Evolutionary conservation across 2,329 filamentous ascomycete genomes (phyloP), one percentile per base, ranked within the genome.

Genomic region (Zasmidium cellare): DNA sequence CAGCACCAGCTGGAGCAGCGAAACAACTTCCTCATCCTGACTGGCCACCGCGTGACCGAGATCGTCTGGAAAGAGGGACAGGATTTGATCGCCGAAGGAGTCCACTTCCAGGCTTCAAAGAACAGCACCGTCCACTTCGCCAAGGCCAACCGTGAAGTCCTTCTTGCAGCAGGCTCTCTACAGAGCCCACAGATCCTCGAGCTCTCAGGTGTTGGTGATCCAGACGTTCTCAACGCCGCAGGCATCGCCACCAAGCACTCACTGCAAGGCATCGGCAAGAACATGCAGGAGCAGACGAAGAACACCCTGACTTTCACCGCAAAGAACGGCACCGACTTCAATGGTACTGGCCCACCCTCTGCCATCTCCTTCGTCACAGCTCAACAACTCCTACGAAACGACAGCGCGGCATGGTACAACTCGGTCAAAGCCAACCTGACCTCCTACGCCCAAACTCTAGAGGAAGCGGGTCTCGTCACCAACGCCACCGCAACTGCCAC

Each of bases 151-250:
- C 76, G 48, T 71, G 77, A 2, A 74, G 79, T 5, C 11, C 78
- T 88, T 31, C 69, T 88, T 2, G 80, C 80, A 3, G 84, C 84
- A 0, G 86, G 86, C 0, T 80, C 77, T 28, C 73, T 82, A 35
- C 79, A 80, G 67, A 84, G 81, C 14, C 86, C 80, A 3, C 83
- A 82, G 68, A 73, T 85, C 12, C 79, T 83, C 19, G 85, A 88
- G 60, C 74, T 87, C 1, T 87, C 84, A 0, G 85, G 86, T 0
- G 77, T 88, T 24, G 86, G 86, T 2, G 28, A 48, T 51, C 56
- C 51, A 45, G 53, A 57, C 20, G 46, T 61, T 12, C 58, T 65
- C 7, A 16, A 24, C 16, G 57, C 56, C 12, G 61, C 61, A 14
- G 63, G 63, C 16, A 74, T 83, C 22, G 18, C 48, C 3, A 2